Evolutionary conservation across 441 rosid genomes (phyloP), one percentile per base, ranked within the genome.

Genomic region (Sinapis alba): DNA sequence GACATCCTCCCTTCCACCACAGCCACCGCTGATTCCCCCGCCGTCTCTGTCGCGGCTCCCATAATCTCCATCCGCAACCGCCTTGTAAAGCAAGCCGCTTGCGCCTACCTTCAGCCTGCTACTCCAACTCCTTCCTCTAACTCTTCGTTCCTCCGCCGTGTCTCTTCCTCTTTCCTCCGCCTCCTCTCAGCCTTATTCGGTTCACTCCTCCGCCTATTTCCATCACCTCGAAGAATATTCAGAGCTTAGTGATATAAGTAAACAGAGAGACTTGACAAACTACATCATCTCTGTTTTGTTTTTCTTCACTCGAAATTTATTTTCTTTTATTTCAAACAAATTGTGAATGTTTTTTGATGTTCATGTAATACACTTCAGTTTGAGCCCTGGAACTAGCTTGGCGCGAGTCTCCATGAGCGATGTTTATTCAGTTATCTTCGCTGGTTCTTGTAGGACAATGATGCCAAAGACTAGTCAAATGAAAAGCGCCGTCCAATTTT

Each of bases 71-170:
- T 94, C 74, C 96, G 97, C 3, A 86, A 92, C 78, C 97, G 84
- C 73, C 88, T 95, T 18, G 93, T 92, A 1, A 95, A 92, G 83
- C 93, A 89, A 77, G 99, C 99, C 0, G 98, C 97, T 47, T 89
- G 94, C 84, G 91, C 99, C 26, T 95, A 91, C 78, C 96, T 95
- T 62, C 97, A 86, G 77, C 99, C 97, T 68, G 77, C 94, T 62
- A 87, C 90, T 11, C 87, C 91, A 4, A 84, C 76, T 43, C 84
- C 92, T 26, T 75, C 87, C 2, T 75, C 81, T 47, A 73, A 72
- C 11, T 78, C 79, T 74, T 77, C 89, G 56, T 57, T 88, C 62
- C 60, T 88, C 81, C 81, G 57, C 68, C 89, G 89, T 23, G 20
- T 92, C 32, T 61, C 51, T 34, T 60, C 77, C 11, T 72, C 73